Base-by-base conservation (phyloP, 176 grass and related monocot genomes). In the Bonia amplexicaulis region DNA sequence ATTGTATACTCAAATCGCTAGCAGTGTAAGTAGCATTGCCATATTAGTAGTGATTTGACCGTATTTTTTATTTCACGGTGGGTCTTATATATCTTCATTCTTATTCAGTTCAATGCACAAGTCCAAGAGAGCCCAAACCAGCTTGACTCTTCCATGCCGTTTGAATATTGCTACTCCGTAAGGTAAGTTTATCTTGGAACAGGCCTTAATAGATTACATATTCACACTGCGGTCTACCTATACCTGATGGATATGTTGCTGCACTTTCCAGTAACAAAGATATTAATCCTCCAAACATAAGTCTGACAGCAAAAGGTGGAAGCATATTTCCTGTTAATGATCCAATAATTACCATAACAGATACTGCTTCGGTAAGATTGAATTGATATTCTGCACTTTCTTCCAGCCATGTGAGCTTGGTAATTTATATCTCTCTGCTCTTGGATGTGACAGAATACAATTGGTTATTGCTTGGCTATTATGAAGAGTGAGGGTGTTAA, bases 401-500 rank as follows among this genome's bases (percentile, higher is more conserved):
- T 78, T 76, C 39, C 16, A 76, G 23, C 14, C 22, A 22, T 92
- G 14, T 29, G 39, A 85, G 41, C 48, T 42, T 69, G 27, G 22
- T 66, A 40, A 74, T 79, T 90, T 65, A 55, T 61, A 81, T 79
- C 5, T 1, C 79, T 53, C 27, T 82, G 20, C 16, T 89, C 23
- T 82, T 46, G 44, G 63, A 31, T 73, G 29, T 70, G 87, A 82
- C 82, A 81, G 87, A 79, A 33, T 51, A 44, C 68, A 37, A 11
- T 68, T 40, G 69, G 74, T n/a, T 96, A 96, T 79, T 99, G 97
- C 82, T 84, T 99, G 63, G 93, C 97, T 83, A 59, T 99, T n/a
- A 57, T 85, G 74, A 94, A 96, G 84, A 87, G 86, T 23, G 78
- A 73, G 51, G 70, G 76, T 68, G 58, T 96, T 33, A 99, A 99